Conservation (phyloP, 140 eudicot species). For the Flaveria floridana region DNA sequence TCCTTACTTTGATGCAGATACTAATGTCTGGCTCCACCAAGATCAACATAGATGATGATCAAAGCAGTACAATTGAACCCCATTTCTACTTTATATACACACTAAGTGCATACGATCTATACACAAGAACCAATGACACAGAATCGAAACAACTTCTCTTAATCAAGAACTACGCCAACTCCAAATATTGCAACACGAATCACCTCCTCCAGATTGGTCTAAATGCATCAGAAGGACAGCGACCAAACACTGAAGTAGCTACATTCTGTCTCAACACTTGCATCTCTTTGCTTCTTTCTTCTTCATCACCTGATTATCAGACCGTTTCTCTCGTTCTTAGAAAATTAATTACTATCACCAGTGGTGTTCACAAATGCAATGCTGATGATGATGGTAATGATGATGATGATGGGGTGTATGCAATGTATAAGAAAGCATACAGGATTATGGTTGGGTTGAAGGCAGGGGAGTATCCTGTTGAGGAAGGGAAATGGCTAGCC, state of each 20-base stretch:
- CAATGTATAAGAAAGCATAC: slow-evolving; percentile 72
- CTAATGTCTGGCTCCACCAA: slow-evolving; percentile 39
- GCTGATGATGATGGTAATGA: slow-evolving; percentile 27
- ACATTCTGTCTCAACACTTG: slow-evolving; percentile 61
- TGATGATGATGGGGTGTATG: slow-evolving; percentile 51
- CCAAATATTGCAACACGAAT: slow-evolving; percentile 66
- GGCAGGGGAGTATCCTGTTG: slow-evolving; percentile 78
- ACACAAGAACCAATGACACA: slow-evolving; percentile 56
- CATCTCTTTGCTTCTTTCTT: slow-evolving; percentile 68
- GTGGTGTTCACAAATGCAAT: slow-evolving; percentile 45
- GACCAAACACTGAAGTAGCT: slow-evolving; percentile 68
- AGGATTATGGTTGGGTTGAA: slow-evolving; percentile 88
- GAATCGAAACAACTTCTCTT: slow-evolving; percentile 62
- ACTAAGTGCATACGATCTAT: slow-evolving; percentile 65
- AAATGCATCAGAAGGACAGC: slow-evolving; percentile 66
- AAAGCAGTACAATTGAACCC: slow-evolving; percentile 48
- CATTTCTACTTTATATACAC: slow-evolving; percentile 65
- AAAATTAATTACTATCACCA: slow-evolving; percentile 51
- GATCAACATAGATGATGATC: slow-evolving; percentile 41
- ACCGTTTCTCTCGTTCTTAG: slow-evolving; percentile 63
- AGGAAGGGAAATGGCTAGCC: slow-evolving; percentile 93
- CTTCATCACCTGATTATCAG: slow-evolving; percentile 76
- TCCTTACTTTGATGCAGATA: slow-evolving; percentile 49
- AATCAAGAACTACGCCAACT: slow-evolving; percentile 59
- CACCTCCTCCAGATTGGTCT: slow-evolving; percentile 74